Evolutionary conservation across 1,139 yeast genomes (phyloP), one percentile per base, ranked within the genome.

Genomic region (Suhomyces yuchorum): DNA sequence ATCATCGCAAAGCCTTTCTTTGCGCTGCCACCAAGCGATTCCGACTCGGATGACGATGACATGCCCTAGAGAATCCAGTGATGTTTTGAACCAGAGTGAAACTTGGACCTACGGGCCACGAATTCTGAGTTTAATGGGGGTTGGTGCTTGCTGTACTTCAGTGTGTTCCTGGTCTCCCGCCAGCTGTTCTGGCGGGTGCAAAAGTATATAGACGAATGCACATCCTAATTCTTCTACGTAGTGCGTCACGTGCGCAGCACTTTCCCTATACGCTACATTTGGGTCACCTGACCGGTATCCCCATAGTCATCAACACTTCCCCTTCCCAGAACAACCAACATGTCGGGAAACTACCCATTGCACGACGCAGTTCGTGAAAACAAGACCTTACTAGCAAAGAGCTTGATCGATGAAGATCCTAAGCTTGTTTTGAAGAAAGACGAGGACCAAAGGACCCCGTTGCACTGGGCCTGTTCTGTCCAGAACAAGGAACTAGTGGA

Each of bases 391-490:
- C 66, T 76, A 1, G 86, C 81, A 24, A 73, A 73, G 49, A 71
- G 73, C 4, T 59, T 85, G 7, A 61, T 86, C 8, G 62, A 70
- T 3, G 73, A 75, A 34, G 65, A 77, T 42, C 85, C 90, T 7
- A 66, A 70, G 23, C 56, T 71, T 11, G 77, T 78, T 2, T 55
- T 75, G 3, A 46, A 59, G 15, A 70, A 67, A 52, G 97, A 92
- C 61, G 78, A 75, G 6, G 97, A 91, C 61, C 87, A 84, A 3
- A 77, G 98, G 53, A 84, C 88, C 2, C 87, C 97, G 3, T 69
- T 92, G 43, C 96, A 89, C 62, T 92, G 97, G 97, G 97, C 97
- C 0, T 81, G 85, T 33, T 82, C 96, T 1, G 75, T 76, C 56
- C 80, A 83, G 47, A 77, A 84, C 52, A 58, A 66, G 9, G 83